A percentile compares a stretch with the other conserved stretches of the same genome.
These are phyloP conservation scores for Zhuliangozyma parablackwelliae DNA, from an alignment of 1,139 yeast genomes.

Conservation along the genomic window DNA sequence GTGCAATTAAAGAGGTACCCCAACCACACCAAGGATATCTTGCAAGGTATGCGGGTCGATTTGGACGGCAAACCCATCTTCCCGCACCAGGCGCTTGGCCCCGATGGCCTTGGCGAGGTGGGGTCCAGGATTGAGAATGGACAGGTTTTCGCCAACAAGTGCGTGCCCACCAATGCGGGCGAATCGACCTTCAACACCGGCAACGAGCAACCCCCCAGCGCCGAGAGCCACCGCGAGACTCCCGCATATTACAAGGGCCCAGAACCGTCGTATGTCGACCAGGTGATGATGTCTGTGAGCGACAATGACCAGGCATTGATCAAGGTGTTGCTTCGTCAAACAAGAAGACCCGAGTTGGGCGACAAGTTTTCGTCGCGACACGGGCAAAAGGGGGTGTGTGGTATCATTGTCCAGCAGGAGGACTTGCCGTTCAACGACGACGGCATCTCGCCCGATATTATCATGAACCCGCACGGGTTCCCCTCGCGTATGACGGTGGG, in stretches of 20 bases:
- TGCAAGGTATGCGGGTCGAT: slow-evolving; percentile 87
- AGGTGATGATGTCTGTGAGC: slow-evolving; percentile 94
- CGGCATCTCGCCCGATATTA: slow-evolving; percentile 90
- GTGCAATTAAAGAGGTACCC: slow-evolving; percentile 87
- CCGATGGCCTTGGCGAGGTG: slow-evolving; percentile 96
- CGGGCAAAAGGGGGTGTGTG: slow-evolving; percentile 99
- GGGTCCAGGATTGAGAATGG: slow-evolving; percentile 90
- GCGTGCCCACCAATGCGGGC: slow-evolving; percentile 83
- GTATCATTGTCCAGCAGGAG: slow-evolving; percentile 93
- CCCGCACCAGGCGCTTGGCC: slow-evolving; percentile 83
- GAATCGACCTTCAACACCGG: slow-evolving; percentile 58
- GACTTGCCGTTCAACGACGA: slow-evolving; percentile 92
- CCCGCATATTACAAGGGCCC: slow-evolving; percentile 93
- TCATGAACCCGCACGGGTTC: slow-evolving; percentile 99
- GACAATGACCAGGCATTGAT: slow-evolving; percentile 93
- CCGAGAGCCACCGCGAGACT: slow-evolving; percentile 76
- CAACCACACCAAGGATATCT: slow-evolving; percentile 86
- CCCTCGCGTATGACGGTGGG: slow-evolving; percentile 99
- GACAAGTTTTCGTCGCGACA: slow-evolving; percentile 96
- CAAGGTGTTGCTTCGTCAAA: slow-evolving; percentile 87
- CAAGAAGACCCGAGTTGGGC: slow-evolving; percentile 96
- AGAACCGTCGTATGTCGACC: slow-evolving; percentile 92
- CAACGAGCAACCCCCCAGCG: slow-evolving; percentile 18
- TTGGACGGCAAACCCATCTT: slow-evolving; percentile 75
- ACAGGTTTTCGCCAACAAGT: slow-evolving; percentile 88